Percentiles rank a stretch among this genome's conserved stretches.
Conservation (phyloP, 2,329 filamentous ascomycete genomes). For the Conoideocrella luteorostrata region DNA sequence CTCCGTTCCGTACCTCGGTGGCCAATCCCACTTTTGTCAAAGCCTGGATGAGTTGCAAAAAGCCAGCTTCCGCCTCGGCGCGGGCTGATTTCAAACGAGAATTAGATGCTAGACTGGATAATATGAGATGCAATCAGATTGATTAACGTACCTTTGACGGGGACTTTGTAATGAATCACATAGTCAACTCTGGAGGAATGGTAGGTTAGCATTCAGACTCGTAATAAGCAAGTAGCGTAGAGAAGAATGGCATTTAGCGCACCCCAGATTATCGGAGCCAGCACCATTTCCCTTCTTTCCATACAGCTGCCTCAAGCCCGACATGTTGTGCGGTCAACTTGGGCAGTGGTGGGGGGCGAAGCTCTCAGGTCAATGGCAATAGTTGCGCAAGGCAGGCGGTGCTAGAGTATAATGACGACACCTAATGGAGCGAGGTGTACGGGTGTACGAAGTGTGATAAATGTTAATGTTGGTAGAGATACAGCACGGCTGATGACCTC, state of each 20-base stretch:
- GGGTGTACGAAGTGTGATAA: no score
- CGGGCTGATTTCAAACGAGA: slow-evolving; percentile 57
- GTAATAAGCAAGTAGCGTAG: neutral
- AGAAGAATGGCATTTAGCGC: neutral
- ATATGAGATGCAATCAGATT: neutral
- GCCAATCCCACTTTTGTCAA: slow-evolving; percentile 75
- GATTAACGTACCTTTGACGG: slow-evolving; percentile 50
- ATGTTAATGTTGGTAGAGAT: no score
- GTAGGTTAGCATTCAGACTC: slow-evolving; percentile 9
- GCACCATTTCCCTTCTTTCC: slow-evolving; percentile 20
- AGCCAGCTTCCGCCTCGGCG: slow-evolving; percentile 63
- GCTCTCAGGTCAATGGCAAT: neutral
- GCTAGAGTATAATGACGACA: no score
- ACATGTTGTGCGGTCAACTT: slow-evolving; percentile 22
- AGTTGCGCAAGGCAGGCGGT: no score
- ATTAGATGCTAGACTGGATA: neutral
- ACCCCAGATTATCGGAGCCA: slow-evolving; percentile 36
- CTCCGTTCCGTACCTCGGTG: slow-evolving; percentile 79
- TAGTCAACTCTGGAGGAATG: slow-evolving; percentile 65
- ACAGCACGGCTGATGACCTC: no score
- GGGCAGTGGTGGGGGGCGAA: no score
- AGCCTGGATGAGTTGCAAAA: slow-evolving; percentile 69
- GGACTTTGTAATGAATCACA: slow-evolving; percentile 74
- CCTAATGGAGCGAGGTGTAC: no score
- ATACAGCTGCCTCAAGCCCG: slow-evolving; percentile 26